These are phyloP conservation scores for Prunus campanulata DNA, from an alignment of 306 rosid genomes.

Conservation along the genomic window DNA sequence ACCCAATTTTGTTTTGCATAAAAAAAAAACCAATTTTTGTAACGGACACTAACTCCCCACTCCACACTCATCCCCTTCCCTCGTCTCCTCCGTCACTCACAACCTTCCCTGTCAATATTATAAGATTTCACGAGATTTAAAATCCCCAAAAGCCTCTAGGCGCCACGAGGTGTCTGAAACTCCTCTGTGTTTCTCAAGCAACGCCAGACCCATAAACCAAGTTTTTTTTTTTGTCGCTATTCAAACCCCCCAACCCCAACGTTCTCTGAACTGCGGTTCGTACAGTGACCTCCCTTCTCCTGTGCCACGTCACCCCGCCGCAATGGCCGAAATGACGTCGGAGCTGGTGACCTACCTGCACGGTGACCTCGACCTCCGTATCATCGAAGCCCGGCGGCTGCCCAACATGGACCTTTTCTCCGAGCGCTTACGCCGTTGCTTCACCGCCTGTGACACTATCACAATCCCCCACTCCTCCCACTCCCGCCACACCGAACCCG, in stretches of 20 bases:
- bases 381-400: conserved; percentile 51
- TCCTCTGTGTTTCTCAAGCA: background rate
- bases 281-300: conserved; percentile 1
- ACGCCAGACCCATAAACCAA: background rate
- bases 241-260: background rate
- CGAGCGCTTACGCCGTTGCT: conserved; percentile 72
- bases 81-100: background rate
- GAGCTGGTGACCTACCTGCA: conserved; percentile 51
- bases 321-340: background rate
- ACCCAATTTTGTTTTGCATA: background rate
- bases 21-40: background rate
- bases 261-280: background rate
- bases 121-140: background rate
- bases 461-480: conserved; percentile 9
- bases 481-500: conserved; percentile 1
- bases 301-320: background rate
- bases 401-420: conserved; percentile 90
- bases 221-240: background rate
- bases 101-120: background rate
- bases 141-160: background rate
- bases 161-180: background rate
- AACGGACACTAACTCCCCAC: background rate
- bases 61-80: background rate
- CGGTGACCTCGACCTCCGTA: conserved; percentile 76
- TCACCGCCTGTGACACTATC: conserved; percentile 72